phyloP scores from a whole-genome alignment of 192 early-diverging fungal genomes.

The Geranomyces variabilis region DNA sequence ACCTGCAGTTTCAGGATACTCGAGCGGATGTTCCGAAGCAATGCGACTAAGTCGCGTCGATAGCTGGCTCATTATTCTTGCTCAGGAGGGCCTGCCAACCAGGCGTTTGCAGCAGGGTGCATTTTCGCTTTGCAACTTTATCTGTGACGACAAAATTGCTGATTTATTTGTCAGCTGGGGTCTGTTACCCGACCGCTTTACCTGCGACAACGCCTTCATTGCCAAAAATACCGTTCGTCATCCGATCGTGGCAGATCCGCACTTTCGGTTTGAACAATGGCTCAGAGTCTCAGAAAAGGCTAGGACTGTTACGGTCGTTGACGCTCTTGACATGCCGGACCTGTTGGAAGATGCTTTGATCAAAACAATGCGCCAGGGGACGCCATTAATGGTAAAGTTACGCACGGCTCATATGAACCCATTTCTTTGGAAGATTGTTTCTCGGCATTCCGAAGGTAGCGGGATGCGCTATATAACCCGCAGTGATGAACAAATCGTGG shows the following conservation, averaged over 20 bases:
- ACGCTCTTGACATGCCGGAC: background rate
- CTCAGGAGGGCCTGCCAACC: background rate
- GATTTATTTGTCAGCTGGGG: constrained; percentile 17
- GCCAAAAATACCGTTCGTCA: background rate
- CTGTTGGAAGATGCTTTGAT: constrained; percentile 16
- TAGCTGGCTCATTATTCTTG: background rate
- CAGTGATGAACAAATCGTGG: background rate
- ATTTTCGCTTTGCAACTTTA: constrained; percentile 26
- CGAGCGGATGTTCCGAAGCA: too few species aligned
- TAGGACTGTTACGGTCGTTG: background rate
- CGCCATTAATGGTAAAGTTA: background rate
- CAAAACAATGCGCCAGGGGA: constrained; percentile 13
- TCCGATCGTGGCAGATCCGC: constrained; percentile 30
- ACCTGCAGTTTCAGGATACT: too few species aligned
- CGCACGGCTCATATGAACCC: background rate
- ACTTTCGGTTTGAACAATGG: constrained; percentile 4
- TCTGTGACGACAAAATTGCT: constrained; percentile 6
- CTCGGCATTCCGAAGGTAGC: background rate
- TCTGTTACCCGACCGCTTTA: constrained; percentile 15
- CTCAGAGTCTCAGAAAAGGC: constrained; percentile 12
- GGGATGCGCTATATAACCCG: background rate
- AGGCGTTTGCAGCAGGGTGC: background rate
- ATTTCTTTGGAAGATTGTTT: background rate
- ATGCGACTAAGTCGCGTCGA: too few species aligned
- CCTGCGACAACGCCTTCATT: constrained; percentile 27